Evolutionary conservation across 129 eudicot genomes (phyloP).

Genomic region (Saposhnikovia divaricata): DNA sequence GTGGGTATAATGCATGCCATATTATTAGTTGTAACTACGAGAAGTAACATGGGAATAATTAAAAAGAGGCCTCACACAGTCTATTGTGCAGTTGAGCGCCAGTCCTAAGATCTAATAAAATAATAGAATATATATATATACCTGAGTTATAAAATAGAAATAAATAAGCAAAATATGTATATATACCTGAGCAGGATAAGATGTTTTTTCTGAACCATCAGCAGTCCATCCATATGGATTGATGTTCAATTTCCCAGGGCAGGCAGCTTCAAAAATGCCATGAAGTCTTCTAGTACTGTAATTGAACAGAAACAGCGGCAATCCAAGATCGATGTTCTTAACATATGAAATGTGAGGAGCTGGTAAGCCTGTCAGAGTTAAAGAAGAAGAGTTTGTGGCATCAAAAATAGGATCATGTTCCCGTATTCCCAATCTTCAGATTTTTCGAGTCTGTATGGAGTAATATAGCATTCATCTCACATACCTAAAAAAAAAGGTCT

Average conservation of each 20-base stretch:
- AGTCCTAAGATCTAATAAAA: no score
- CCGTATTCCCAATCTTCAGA: background rate
- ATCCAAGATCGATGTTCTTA: constrained; percentile 64
- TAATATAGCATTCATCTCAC: no score
- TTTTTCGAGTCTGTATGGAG: no score
- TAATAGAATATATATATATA: constrained; percentile 5
- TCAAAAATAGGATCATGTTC: background rate
- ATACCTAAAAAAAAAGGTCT: background rate
- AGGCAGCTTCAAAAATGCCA: constrained; percentile 83
- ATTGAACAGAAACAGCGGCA: constrained; percentile 81
- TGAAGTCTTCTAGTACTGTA: constrained; percentile 50
- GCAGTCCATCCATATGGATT: constrained; percentile 71
- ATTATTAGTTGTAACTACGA: no score
- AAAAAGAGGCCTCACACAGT: background rate
- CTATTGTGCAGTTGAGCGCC: background rate
- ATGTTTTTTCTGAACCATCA: constrained; percentile 58
- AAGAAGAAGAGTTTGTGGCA: constrained; percentile 1
- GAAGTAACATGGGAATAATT: background rate
- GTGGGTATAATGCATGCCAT: no score
- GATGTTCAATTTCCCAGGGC: constrained; percentile 67
- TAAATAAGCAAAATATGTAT: constrained; percentile 7
- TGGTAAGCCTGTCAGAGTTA: constrained; percentile 60
- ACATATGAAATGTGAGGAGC: constrained; percentile 42
- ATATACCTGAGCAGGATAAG: constrained; percentile 75
- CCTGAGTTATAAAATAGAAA: background rate